Percentiles rank a stretch among this genome's conserved stretches.
These are phyloP conservation scores for Geotrichum europaeum DNA, from an alignment of 1,139 yeast species.

Conservation along the genomic window DNA sequence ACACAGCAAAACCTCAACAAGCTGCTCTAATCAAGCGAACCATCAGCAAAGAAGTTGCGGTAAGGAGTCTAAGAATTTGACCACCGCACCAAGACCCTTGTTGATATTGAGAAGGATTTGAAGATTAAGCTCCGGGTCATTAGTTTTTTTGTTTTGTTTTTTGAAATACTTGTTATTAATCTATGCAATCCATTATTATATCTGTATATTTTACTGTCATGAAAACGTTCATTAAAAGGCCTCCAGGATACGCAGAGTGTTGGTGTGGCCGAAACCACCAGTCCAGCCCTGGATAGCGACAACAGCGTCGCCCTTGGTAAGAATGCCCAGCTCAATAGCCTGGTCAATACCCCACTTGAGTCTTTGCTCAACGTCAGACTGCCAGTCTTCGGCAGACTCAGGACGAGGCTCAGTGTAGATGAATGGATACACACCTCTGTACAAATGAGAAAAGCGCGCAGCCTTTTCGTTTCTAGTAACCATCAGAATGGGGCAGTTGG, in stretches of 20 bases:
- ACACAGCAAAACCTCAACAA: too few relatives aligned
- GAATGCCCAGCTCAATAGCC: slow-evolving; percentile 82
- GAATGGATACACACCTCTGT: slow-evolving; percentile 98
- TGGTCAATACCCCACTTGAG: slow-evolving; percentile 89
- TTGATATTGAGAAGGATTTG: too few relatives aligned
- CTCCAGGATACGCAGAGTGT: slow-evolving; percentile 73
- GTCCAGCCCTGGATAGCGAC: slow-evolving; percentile 99
- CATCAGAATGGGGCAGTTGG: slow-evolving; percentile 95
- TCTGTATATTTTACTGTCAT: background rate
- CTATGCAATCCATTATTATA: background rate
- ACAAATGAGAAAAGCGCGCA: slow-evolving; percentile 92
- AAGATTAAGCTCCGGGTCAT: too few relatives aligned
- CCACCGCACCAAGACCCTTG: too few relatives aligned
- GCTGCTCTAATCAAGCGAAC: too few relatives aligned
- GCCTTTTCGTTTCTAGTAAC: slow-evolving; percentile 91
- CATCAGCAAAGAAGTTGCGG: too few relatives aligned
- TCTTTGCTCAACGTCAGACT: slow-evolving; percentile 92
- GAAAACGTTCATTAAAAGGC: slow-evolving; percentile 14
- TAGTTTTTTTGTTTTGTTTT: background rate
- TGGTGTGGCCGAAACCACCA: slow-evolving; percentile 97
- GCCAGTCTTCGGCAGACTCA: slow-evolving; percentile 65
- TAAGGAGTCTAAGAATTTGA: too few relatives aligned
- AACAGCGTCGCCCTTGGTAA: slow-evolving; percentile 81
- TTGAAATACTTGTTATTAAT: background rate
- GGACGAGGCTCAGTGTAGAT: slow-evolving; percentile 63